Conservation (phyloP, 306 rosid species). For the Lathyrus oleraceus region DNA sequence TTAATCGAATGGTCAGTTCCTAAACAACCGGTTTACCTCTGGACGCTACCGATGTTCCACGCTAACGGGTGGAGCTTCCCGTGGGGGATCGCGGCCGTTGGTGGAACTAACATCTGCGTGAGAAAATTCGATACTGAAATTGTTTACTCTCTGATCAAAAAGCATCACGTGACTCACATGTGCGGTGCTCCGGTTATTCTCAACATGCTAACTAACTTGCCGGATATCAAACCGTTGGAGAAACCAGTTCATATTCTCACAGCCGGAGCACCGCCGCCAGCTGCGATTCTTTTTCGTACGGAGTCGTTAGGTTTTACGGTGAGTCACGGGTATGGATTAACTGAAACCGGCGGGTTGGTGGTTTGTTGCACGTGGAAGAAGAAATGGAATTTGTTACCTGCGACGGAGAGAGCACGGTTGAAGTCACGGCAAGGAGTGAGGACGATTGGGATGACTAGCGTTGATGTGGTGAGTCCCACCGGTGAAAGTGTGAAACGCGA, state of each 20-base stretch:
- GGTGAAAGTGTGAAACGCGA: slow-evolving; percentile 52
- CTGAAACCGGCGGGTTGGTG: slow-evolving; percentile 52
- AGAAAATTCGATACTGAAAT: slow-evolving; percentile 47
- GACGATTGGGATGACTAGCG: slow-evolving; percentile 41
- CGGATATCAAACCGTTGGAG: slow-evolving; percentile 32
- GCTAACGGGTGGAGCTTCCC: slow-evolving; percentile 72
- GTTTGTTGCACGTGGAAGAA: slow-evolving; percentile 69
- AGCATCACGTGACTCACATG: slow-evolving; percentile 65
- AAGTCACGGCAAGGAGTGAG: slow-evolving; percentile 79
- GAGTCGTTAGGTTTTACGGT: slow-evolving; percentile 61
- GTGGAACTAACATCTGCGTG: slow-evolving; percentile 63
- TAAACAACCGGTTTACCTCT: slow-evolving; percentile 51
- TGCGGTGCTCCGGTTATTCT: slow-evolving; percentile 75
- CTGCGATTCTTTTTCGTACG: slow-evolving; percentile 48
- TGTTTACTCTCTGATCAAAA: slow-evolving; percentile 43
- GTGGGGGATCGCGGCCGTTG: slow-evolving; percentile 71
- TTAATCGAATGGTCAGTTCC: slow-evolving; percentile 54
- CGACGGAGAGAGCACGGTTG: slow-evolving; percentile 58
- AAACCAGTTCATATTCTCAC: slow-evolving; percentile 56
- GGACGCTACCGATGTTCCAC: slow-evolving; percentile 76
- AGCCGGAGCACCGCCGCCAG: slow-evolving; percentile 71
- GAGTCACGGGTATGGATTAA: slow-evolving; percentile 67
- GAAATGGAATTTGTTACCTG: slow-evolving; percentile 60
- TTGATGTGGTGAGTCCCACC: slow-evolving; percentile 49
- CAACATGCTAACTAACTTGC: slow-evolving; percentile 58